A percentile compares a stretch with the other conserved stretches of the same genome.
Conservation (phyloP, 768 basidiomycete genomes). For the Mycena olivaceomarginata region DNA sequence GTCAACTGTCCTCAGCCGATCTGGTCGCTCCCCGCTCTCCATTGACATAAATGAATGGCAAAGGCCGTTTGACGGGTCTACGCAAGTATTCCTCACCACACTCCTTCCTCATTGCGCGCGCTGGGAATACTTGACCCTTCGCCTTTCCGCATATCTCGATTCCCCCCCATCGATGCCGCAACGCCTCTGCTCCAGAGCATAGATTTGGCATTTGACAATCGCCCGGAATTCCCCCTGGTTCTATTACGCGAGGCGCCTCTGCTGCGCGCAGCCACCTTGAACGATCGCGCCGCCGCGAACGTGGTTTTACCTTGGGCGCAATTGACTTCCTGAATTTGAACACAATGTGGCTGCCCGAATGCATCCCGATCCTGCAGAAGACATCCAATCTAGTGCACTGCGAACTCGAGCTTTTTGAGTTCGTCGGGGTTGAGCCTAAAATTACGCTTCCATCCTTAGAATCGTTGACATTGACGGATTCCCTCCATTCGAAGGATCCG, state of each 20-base stretch:
- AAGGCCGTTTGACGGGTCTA: no score
- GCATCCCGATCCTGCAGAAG: background rate
- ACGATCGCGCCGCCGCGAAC: background rate
- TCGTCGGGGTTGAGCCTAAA: background rate
- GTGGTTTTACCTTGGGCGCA: background rate
- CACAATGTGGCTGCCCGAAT: no score
- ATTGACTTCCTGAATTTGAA: no score
- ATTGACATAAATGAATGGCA: background rate
- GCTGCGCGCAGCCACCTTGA: background rate
- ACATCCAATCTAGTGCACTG: background rate
- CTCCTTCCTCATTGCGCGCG: background rate
- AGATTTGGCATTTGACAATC: background rate
- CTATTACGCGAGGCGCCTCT: background rate
- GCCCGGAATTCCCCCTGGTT: background rate
- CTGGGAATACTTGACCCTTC: background rate
- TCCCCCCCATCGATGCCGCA: background rate
- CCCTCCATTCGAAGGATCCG: background rate
- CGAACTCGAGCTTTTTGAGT: background rate
- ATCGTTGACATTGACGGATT: background rate
- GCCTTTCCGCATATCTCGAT: no score
- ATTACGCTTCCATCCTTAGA: background rate
- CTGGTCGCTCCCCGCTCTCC: background rate
- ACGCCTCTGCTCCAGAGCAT: background rate
- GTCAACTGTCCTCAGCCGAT: background rate
- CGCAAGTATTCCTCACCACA: background rate